A percentile compares a stretch with the other conserved stretches of the same genome.
Conservation (phyloP, 2,329 filamentous ascomycete genomes). For the Neoscytalidium dimidiatum region DNA sequence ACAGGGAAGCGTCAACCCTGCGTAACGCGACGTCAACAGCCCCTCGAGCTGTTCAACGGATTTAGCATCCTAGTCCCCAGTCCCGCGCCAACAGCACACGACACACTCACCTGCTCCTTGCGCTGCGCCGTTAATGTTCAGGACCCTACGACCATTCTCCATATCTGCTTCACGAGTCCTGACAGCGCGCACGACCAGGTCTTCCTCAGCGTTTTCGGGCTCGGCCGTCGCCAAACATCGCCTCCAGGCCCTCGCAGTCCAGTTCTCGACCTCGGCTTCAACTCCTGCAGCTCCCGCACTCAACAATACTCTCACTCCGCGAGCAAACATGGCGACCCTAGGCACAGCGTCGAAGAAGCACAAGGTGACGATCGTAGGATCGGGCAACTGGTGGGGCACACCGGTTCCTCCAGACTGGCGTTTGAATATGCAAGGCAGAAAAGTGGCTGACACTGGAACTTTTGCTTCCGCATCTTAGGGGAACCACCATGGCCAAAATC, state of each 20-base stretch:
- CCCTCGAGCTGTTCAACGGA: slow-evolving; percentile 9
- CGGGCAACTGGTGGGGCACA: slow-evolving; percentile 80
- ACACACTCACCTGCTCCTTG: background rate
- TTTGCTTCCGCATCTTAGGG: slow-evolving; percentile 57
- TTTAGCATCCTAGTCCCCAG: slow-evolving; percentile 10
- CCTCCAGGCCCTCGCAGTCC: slow-evolving; percentile 10
- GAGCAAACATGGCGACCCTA: slow-evolving; percentile 48
- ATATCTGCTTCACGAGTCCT: slow-evolving; percentile 12
- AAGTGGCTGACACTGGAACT: background rate
- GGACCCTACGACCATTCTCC: slow-evolving; percentile 26
- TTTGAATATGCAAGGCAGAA: background rate
- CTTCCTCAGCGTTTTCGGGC: slow-evolving; percentile 14
- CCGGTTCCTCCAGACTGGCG: background rate
- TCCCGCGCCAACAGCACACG: background rate
- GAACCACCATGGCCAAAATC: slow-evolving; percentile 96
- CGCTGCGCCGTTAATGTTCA: slow-evolving; percentile 2
- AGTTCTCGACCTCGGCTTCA: slow-evolving; percentile 14
- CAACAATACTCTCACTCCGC: slow-evolving; percentile 1
- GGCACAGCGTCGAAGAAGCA: slow-evolving; percentile 68
- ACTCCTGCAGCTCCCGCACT: slow-evolving; percentile 1
- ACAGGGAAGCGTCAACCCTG: background rate
- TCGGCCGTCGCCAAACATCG: slow-evolving; percentile 12
- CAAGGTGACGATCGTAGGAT: slow-evolving; percentile 92
- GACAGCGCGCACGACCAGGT: slow-evolving; percentile 17
- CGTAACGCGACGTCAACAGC: slow-evolving; percentile 13